A percentile compares a stretch with the other conserved stretches of the same genome.
Conservation (phyloP, 2,329 filamentous ascomycete species). For the Fusarium nodosum region DNA sequence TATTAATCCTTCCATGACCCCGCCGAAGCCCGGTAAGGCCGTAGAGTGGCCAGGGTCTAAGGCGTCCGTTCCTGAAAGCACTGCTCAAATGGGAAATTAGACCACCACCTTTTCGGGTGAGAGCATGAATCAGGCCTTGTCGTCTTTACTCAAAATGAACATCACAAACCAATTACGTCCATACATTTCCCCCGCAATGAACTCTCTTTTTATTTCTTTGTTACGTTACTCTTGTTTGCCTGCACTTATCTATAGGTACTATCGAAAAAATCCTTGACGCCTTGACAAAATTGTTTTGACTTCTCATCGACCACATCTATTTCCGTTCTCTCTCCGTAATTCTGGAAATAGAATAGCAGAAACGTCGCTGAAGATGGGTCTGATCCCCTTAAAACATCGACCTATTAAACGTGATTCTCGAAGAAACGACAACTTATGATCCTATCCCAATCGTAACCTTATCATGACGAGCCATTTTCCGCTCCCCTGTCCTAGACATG, state of each 20-base stretch:
- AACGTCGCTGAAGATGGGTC: constrained; percentile 37
- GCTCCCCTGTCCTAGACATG: constrained; percentile 18
- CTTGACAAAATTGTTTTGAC: constrained; percentile 28
- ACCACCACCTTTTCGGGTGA: constrained; percentile 34
- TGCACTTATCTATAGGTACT: background rate
- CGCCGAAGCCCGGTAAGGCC: constrained; percentile 43
- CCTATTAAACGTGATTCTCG: constrained; percentile 39
- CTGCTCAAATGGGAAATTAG: constrained; percentile 48
- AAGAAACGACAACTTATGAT: constrained; percentile 35
- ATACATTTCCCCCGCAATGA: constrained; percentile 40
- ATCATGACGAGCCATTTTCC: constrained; percentile 25
- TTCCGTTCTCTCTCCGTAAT: constrained; percentile 32
- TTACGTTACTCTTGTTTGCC: constrained; percentile 32
- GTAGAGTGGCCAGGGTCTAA: constrained; percentile 41
- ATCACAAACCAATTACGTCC: constrained; percentile 47
- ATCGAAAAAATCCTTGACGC: constrained; percentile 4
- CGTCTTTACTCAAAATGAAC: constrained; percentile 40
- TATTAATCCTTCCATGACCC: constrained; percentile 46
- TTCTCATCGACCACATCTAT: constrained; percentile 28
- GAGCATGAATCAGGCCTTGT: constrained; percentile 42
- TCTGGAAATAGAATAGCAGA: constrained; percentile 49
- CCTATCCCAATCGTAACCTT: constrained; percentile 40
- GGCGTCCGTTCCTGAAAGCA: constrained; percentile 36
- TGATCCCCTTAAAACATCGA: constrained; percentile 46
- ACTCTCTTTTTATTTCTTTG: constrained; percentile 36